phyloP scores from a whole-genome alignment of 2,329 filamentous ascomycete genomes.

The Tolypocladium pustulatum region DNA sequence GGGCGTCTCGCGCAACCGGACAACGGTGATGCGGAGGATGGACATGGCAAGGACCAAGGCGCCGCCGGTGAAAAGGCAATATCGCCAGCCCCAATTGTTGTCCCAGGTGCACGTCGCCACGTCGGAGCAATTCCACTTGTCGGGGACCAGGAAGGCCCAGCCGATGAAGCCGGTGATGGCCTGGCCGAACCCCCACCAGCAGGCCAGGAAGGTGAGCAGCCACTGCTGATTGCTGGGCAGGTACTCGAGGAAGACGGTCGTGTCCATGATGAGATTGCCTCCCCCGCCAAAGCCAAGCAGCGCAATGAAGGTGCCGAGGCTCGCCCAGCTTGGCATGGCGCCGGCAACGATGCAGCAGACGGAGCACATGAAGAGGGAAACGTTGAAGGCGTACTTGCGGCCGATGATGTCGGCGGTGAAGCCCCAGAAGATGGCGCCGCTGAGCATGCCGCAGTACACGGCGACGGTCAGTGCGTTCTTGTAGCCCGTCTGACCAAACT shows the following conservation, averaged over 20 bases:
- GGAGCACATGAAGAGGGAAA: conserved; percentile 52
- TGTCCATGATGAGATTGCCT: conserved; percentile 41
- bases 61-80: conserved; percentile 34
- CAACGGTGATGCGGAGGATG: conserved; percentile 31
- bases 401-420: conserved; percentile 58
- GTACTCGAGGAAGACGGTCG: conserved; percentile 41
- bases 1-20: conserved; percentile 37
- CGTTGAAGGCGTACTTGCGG: conserved; percentile 57
- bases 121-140: conserved; percentile 28
- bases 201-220: conserved; percentile 33
- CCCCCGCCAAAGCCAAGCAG: conserved; percentile 51
- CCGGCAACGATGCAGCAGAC: conserved; percentile 51
- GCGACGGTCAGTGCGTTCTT: conserved; percentile 49
- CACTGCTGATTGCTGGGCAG: conserved; percentile 36
- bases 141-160: conserved; percentile 38
- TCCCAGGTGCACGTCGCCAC: conserved; percentile 32
- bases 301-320: conserved; percentile 52
- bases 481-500: conserved; percentile 47
- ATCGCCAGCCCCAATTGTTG: conserved; percentile 40
- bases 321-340: conserved; percentile 54
- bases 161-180: conserved; percentile 32
- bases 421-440: conserved; percentile 58
- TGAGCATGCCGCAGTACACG: conserved; percentile 44
- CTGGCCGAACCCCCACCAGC: conserved; percentile 43
- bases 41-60: conserved; percentile 32